A percentile compares a stretch with the other conserved stretches of the same genome.
These are phyloP conservation scores for Sugiyamaella grinbergsii DNA, from an alignment of 1,139 yeast species.

Conservation along the genomic window DNA sequence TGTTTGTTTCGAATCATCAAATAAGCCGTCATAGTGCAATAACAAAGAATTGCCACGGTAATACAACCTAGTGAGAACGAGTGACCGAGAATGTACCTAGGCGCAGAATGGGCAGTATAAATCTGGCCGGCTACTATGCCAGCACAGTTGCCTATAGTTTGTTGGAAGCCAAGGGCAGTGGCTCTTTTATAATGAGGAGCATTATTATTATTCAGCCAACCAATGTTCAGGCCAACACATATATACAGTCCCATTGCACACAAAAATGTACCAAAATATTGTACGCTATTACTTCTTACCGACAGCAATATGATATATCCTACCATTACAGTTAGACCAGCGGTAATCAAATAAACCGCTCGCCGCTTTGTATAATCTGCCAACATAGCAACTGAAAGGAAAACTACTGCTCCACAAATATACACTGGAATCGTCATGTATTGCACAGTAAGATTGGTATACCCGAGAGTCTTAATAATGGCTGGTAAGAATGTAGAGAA, in stretches of 20 bases:
- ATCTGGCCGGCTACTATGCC: conserved; percentile 50
- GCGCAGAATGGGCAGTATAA: conserved; percentile 36
- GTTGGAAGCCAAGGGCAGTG: conserved; percentile 47
- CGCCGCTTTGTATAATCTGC: conserved; percentile 47
- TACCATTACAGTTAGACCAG: conserved; percentile 41
- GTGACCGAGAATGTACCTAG: conserved; percentile 47
- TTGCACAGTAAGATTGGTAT: conserved; percentile 50
- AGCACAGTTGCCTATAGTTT: conserved; percentile 48
- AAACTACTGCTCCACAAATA: conserved; percentile 47
- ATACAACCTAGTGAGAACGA: conserved; percentile 46
- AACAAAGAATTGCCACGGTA: conserved; percentile 24
- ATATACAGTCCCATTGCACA: conserved; percentile 46
- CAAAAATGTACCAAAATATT: conserved; percentile 53
- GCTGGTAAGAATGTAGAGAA: conserved; percentile 40
- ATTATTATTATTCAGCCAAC: conserved; percentile 47
- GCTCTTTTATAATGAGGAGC: conserved; percentile 49
- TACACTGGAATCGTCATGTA: conserved; percentile 55
- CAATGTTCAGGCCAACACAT: conserved; percentile 45
- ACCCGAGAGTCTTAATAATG: conserved; percentile 42
- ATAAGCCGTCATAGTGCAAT: conserved; percentile 14
- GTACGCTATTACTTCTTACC: conserved; percentile 41
- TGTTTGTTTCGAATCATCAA: conserved; percentile 16
- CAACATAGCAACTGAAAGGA: conserved; percentile 44
- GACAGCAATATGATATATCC: conserved; percentile 49
- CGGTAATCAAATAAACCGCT: conserved; percentile 34